phyloP scores from a whole-genome alignment of 495 filamentous ascomycete species.

The Aspergillus haitiensis region DNA sequence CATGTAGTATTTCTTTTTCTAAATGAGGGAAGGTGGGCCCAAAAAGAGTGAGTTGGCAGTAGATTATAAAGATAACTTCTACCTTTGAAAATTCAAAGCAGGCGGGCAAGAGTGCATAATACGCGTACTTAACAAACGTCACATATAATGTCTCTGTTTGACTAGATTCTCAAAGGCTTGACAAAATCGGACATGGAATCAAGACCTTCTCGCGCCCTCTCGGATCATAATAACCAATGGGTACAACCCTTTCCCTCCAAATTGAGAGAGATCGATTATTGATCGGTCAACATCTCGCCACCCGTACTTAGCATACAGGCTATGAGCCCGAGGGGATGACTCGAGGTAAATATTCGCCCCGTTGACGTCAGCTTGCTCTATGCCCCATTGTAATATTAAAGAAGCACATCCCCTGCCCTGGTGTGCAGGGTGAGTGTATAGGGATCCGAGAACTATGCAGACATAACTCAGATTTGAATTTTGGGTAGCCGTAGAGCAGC shows the following conservation, averaged over 20 bases:
- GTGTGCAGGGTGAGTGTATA: slow-evolving; percentile 1
- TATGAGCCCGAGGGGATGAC: not conserved
- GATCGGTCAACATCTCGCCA: slow-evolving; percentile 3
- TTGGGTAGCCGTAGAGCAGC: not conserved
- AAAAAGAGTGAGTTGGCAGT: too few species aligned
- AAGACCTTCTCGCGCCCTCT: not conserved
- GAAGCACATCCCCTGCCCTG: slow-evolving; percentile 1
- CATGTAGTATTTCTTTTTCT: too few species aligned
- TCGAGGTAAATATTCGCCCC: slow-evolving; percentile 1
- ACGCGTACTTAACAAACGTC: too few species aligned
- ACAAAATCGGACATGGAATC: not conserved
- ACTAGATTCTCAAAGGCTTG: too few species aligned
- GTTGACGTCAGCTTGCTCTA: not conserved
- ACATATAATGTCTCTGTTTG: too few species aligned
- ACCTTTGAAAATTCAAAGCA: too few species aligned
- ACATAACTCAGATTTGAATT: not conserved
- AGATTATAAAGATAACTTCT: too few species aligned
- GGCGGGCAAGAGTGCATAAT: too few species aligned
- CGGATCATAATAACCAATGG: not conserved
- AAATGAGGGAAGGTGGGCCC: too few species aligned
- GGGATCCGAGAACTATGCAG: not conserved
- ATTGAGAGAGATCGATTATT: slow-evolving; percentile 1
- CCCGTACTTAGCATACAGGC: not conserved
- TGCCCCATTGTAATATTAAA: slow-evolving; percentile 4
- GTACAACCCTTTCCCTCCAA: slow-evolving; percentile 1